Evolutionary conservation across 176 grass and related monocot genomes (phyloP), one percentile per base, ranked within the genome.

Genomic region (Echinochloa phyllopogon): DNA sequence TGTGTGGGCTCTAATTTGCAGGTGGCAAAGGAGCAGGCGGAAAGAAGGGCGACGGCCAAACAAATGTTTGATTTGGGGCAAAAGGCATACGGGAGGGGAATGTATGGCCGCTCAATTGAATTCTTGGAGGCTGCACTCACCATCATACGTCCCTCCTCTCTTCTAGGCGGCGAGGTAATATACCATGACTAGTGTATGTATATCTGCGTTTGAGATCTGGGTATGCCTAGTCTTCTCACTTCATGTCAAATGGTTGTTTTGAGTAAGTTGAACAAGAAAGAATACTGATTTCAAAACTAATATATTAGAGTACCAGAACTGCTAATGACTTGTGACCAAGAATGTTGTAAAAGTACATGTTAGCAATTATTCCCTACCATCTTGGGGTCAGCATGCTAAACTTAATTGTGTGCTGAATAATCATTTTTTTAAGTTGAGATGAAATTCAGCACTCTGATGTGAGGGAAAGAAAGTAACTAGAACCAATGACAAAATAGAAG

Each of bases 1-100:
- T 40, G 20, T 16, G 6, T 16, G 72, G 21, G 14, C 25, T 62
- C 8, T 24, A 59, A 59, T 59, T 77, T 58, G 71, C 92, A 98
- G 95, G 96, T 98, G 36, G 96, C 93, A 0, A 92, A 85, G 65
- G 96, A 98, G 69, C 96, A 98, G 41, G 96, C 96, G 2, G 96
- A 98, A 15, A 71, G 91, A 69, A 90, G 96, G 85, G 90, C 41
- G 25, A 98, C 93, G 0, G 96, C 87, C 61, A 95, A 94, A 21
- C 82, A 95, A 67, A 98, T 98, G 96, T 98, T 98, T 81, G 96
- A 98, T 18, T 27, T 98, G 74, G 96, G 96, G 21, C 86, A 98
- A 78, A 95, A 82, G 69, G 93, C 96, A 3, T 98, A 98, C n/a
- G 91, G 87, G 24, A 94, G 88, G 61, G 96, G 96, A 48, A 92